A percentile compares a stretch with the other conserved stretches of the same genome.
These are phyloP conservation scores for Blastobotrys indianensis DNA, from an alignment of 1,139 yeast genomes.

Conservation along the genomic window DNA sequence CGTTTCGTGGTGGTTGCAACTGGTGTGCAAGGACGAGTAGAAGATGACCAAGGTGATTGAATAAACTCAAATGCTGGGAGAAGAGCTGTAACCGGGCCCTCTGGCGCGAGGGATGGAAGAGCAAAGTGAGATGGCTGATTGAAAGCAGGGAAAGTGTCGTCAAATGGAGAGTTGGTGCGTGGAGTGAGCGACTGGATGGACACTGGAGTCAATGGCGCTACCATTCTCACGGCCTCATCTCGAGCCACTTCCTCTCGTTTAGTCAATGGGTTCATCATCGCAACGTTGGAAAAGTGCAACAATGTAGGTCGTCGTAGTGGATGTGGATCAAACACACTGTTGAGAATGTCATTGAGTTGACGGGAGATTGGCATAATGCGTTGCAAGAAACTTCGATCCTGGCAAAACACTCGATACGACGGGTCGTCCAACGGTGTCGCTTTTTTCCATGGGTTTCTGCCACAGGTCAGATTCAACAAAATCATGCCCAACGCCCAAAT, in stretches of 20 bases:
- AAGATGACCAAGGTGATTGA: too few species aligned
- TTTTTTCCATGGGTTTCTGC: slow-evolving; percentile 87
- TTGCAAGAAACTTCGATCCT: slow-evolving; percentile 47
- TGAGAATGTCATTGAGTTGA: slow-evolving; percentile 53
- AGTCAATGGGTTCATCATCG: slow-evolving; percentile 21
- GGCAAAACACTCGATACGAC: slow-evolving; percentile 48
- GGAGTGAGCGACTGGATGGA: neutral
- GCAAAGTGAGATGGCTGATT: too few species aligned
- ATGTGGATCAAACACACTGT: slow-evolving; percentile 50
- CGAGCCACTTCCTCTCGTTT: neutral
- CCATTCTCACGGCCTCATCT: neutral
- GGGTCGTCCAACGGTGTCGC: slow-evolving; percentile 59
- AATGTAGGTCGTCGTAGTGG: slow-evolving; percentile 60
- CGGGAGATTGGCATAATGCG: slow-evolving; percentile 63
- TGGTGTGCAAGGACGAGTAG: neutral
- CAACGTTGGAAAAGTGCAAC: slow-evolving; percentile 35
- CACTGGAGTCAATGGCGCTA: neutral
- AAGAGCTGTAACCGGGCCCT: neutral
- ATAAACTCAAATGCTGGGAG: slow-evolving; percentile 4
- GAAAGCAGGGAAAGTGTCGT: neutral
- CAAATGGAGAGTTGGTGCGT: neutral
- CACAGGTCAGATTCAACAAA: slow-evolving; percentile 70
- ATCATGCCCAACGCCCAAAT: slow-evolving; percentile 87
- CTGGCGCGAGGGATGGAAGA: neutral
- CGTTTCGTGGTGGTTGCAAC: neutral